A percentile compares a stretch with the other conserved stretches of the same genome.
These are phyloP conservation scores for Euphorbia peplus DNA, from an alignment of 345 rosid species.

Conservation along the genomic window DNA sequence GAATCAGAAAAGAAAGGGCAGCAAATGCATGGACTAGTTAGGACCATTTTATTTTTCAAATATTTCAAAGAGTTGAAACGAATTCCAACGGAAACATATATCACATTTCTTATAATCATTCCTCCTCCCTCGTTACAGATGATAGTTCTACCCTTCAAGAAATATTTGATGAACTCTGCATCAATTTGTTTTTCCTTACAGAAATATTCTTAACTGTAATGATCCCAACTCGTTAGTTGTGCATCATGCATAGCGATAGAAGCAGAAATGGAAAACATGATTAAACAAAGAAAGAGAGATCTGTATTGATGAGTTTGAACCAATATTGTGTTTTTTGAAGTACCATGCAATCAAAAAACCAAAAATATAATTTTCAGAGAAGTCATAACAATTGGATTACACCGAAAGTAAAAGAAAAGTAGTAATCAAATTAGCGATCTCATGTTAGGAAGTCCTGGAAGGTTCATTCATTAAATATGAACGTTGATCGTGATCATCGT, in stretches of 20 bases:
- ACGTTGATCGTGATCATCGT: neutral
- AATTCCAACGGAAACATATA: neutral
- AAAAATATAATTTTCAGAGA: neutral
- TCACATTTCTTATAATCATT: neutral
- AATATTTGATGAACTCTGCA: neutral
- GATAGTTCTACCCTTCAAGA: neutral
- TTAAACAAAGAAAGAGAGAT: no score
- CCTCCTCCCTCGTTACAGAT: neutral
- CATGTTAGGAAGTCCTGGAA: neutral
- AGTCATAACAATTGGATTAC: neutral
- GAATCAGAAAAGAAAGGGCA: constrained; percentile 19
- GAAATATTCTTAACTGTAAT: neutral
- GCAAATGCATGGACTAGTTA: constrained; percentile 9
- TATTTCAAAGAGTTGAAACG: no score
- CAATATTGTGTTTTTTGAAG: neutral
- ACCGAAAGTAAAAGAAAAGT: neutral
- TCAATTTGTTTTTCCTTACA: neutral
- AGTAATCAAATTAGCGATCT: neutral
- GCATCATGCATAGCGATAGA: neutral
- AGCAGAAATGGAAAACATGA: no score
- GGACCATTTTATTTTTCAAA: neutral
- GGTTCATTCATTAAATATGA: neutral
- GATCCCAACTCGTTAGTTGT: neutral
- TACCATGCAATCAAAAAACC: neutral
- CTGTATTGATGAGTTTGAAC: neutral